Conservation (phyloP, 768 basidiomycete genomes). For the Pleurotus djamor region DNA sequence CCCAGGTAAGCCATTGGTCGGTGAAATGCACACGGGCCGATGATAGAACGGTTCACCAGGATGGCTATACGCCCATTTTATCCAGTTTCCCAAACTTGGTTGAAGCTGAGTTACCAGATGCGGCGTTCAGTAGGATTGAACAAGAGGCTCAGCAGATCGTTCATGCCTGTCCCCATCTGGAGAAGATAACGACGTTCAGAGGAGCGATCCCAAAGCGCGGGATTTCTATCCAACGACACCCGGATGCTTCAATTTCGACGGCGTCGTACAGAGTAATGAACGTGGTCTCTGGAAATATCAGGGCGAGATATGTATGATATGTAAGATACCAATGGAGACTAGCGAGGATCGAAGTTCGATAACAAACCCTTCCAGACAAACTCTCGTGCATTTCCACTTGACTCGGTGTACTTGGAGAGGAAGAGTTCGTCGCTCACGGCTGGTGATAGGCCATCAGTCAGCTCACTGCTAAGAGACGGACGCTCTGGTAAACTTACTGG, state of each 20-base stretch:
- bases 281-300: no score
- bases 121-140: background rate
- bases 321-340: background rate
- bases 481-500: constrained; percentile 30
- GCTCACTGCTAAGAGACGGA: no score
- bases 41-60: background rate
- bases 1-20: no score
- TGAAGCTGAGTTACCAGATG: background rate
- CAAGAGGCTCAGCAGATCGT: background rate
- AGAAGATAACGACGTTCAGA: background rate
- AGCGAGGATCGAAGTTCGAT: constrained; percentile 17
- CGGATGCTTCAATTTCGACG: background rate
- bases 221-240: background rate
- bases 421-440: constrained; percentile 66
- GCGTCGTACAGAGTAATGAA: no score
- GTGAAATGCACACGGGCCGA: background rate
- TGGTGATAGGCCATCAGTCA: constrained; percentile 8
- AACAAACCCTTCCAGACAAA: constrained; percentile 72
- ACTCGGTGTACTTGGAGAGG: constrained; percentile 74
- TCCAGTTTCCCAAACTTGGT: background rate
- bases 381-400: constrained; percentile 75
- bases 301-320: no score
- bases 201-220: background rate
- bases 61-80: background rate
- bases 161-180: background rate